Evolutionary conservation across 805 yeast genomes (phyloP).

Genomic region (Kodamaea lidongshanica): DNA sequence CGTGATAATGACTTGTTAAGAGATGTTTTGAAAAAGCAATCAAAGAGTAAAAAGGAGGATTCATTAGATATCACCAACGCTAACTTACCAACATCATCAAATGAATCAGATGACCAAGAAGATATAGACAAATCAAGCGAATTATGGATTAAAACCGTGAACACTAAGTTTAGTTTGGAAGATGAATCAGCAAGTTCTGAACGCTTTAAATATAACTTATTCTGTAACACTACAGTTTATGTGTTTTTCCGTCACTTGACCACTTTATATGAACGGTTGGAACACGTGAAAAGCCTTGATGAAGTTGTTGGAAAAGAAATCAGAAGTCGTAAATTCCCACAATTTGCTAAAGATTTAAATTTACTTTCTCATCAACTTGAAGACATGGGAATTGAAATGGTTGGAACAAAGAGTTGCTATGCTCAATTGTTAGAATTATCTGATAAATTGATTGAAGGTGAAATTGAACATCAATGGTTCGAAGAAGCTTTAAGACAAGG

Average conservation of each 20-base stretch:
- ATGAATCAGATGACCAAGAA: conserved; percentile 26
- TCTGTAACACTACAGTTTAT: conserved; percentile 83
- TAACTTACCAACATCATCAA: conserved; percentile 22
- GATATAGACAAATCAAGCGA: conserved; percentile 35
- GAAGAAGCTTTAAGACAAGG: conserved; percentile 96
- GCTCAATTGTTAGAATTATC: conserved; percentile 71
- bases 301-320: conserved; percentile 69
- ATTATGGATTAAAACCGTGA: conserved; percentile 37
- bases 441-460: conserved; percentile 77
- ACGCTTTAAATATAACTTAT: conserved; percentile 64
- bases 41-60: conserved; percentile 29
- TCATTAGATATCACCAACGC: conserved; percentile 28
- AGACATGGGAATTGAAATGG: conserved; percentile 72
- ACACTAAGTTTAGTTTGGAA: conserved; percentile 23
- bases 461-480: conserved; percentile 87
- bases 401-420: conserved; percentile 60
- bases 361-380: conserved; percentile 73
- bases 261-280: conserved; percentile 72
- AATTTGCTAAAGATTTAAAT: conserved; percentile 83
- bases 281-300: conserved; percentile 69
- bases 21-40: conserved; percentile 55
- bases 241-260: conserved; percentile 83
- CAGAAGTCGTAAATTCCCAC: conserved; percentile 52
- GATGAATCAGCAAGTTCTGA: conserved; percentile 22
- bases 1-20: conserved; percentile 52